phyloP scores from a whole-genome alignment of 352 stramenopile genomes.

The Blastocystis sp. region DNA sequence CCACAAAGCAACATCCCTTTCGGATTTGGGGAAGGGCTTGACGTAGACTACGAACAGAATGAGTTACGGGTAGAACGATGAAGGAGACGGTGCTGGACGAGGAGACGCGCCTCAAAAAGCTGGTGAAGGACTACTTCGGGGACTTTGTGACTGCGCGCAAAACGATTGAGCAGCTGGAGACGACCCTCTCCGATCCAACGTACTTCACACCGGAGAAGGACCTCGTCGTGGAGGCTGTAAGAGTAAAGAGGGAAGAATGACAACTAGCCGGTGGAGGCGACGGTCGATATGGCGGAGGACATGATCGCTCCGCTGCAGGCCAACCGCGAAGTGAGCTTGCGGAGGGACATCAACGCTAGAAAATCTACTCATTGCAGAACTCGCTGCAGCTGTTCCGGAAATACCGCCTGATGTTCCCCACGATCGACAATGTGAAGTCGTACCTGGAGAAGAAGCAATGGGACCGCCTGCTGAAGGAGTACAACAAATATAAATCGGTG shows the following conservation, averaged over 20 bases:
- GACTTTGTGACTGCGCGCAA: slow-evolving; percentile 63
- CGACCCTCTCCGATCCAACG: slow-evolving; percentile 8
- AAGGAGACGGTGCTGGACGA: slow-evolving; percentile 49
- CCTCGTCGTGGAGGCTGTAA: slow-evolving; percentile 25
- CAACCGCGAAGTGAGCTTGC: slow-evolving; percentile 24
- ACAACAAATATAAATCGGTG: slow-evolving; percentile 38
- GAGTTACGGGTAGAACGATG: slow-evolving; percentile 31
- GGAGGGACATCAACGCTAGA: not conserved
- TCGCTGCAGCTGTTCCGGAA: slow-evolving; percentile 52
- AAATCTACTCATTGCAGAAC: slow-evolving; percentile 55
- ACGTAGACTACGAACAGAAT: not conserved
- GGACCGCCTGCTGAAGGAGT: slow-evolving; percentile 53
- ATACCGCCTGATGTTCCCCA: slow-evolving; percentile 57
- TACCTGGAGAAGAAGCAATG: slow-evolving; percentile 61
- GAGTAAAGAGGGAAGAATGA: not conserved
- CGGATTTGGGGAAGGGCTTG: slow-evolving; percentile 12
- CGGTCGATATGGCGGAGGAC: slow-evolving; percentile 34
- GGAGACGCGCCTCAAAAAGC: slow-evolving; percentile 58
- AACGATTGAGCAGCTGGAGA: slow-evolving; percentile 61
- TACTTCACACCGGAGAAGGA: slow-evolving; percentile 6
- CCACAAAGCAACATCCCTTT: not conserved
- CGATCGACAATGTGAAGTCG: slow-evolving; percentile 56
- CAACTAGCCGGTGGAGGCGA: slow-evolving; percentile 7
- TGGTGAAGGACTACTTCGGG: slow-evolving; percentile 66
- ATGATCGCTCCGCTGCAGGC: slow-evolving; percentile 65